Percentiles rank a stretch among this genome's conserved stretches.
Conservation (phyloP, 83 land plant species). For the Picea mariana region DNA sequence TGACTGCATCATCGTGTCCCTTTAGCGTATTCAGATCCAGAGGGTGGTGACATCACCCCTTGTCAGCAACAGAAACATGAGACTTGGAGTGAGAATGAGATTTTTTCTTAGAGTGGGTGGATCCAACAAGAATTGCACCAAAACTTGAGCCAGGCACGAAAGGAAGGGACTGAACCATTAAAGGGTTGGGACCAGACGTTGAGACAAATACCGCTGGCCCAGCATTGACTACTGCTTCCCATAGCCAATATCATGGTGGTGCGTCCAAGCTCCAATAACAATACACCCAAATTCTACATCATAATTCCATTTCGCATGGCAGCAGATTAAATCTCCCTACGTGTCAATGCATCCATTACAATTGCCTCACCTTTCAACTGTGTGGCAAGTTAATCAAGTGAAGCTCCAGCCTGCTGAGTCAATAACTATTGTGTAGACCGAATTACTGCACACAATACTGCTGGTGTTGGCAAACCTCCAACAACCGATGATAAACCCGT, state of each 20-base stretch:
- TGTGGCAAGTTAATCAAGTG: conserved; percentile 33
- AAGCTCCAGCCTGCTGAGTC: too few species aligned
- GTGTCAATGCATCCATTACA: conserved; percentile 40
- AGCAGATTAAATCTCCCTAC: conserved; percentile 48
- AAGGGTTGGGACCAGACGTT: conserved; percentile 84
- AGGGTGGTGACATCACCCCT: too few species aligned
- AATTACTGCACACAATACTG: too few species aligned
- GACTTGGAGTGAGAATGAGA: too few species aligned
- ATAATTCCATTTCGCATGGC: conserved; percentile 65
- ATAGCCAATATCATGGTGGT: conserved; percentile 76
- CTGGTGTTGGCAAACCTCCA: too few species aligned
- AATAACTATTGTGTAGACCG: too few species aligned
- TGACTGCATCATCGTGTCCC: too few species aligned
- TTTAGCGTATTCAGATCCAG: too few species aligned
- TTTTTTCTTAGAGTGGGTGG: too few species aligned
- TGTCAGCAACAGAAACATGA: too few species aligned
- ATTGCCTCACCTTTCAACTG: conserved; percentile 63
- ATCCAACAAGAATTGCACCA: conserved; percentile 50
- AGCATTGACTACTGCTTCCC: conserved; percentile 89
- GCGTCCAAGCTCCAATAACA: conserved; percentile 89
- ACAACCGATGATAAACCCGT: too few species aligned
- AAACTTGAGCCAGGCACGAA: conserved; percentile 54
- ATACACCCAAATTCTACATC: conserved; percentile 75
- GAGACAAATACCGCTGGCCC: conserved; percentile 92
- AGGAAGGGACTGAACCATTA: conserved; percentile 94